phyloP scores from a whole-genome alignment of 148 eudicot genomes.

The Fallopia convolvulus region DNA sequence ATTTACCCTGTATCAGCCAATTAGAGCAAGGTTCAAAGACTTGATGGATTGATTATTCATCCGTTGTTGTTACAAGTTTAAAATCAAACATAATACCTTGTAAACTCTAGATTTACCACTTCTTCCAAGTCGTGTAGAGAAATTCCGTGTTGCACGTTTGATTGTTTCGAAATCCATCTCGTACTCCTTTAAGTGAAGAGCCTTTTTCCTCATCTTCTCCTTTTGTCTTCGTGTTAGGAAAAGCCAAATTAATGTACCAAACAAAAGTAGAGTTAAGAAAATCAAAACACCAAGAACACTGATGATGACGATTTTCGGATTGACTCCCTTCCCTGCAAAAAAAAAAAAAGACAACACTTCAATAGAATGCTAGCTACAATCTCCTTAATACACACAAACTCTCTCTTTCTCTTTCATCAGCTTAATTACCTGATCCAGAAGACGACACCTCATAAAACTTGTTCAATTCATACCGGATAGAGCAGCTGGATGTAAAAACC shows the following conservation, averaged over 20 bases:
- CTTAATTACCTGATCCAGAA: background rate
- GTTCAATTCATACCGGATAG: background rate
- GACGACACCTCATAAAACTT: background rate
- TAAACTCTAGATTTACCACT: slow-evolving; percentile 18
- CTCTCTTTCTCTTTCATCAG: too few relatives aligned
- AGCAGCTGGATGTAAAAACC: background rate
- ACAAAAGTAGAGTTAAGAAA: background rate
- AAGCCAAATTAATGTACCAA: background rate
- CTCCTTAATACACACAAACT: too few relatives aligned
- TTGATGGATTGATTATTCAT: background rate
- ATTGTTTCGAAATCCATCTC: slow-evolving; percentile 6
- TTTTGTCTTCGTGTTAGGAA: background rate
- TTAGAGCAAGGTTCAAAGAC: background rate
- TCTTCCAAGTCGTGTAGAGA: slow-evolving; percentile 13
- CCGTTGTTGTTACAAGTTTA: background rate
- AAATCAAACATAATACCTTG: slow-evolving; percentile 8
- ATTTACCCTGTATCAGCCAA: too few relatives aligned
- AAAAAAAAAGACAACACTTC: too few relatives aligned
- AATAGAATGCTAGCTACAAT: too few relatives aligned
- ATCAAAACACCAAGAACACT: background rate
- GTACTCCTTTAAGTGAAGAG: background rate
- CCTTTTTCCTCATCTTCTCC: background rate
- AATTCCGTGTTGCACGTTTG: slow-evolving; percentile 15
- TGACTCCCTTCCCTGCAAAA: too few relatives aligned
- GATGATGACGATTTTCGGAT: background rate